Conservation (phyloP, 371 early-diverging fungal species). For the Rhizopus stolonifer region DNA sequence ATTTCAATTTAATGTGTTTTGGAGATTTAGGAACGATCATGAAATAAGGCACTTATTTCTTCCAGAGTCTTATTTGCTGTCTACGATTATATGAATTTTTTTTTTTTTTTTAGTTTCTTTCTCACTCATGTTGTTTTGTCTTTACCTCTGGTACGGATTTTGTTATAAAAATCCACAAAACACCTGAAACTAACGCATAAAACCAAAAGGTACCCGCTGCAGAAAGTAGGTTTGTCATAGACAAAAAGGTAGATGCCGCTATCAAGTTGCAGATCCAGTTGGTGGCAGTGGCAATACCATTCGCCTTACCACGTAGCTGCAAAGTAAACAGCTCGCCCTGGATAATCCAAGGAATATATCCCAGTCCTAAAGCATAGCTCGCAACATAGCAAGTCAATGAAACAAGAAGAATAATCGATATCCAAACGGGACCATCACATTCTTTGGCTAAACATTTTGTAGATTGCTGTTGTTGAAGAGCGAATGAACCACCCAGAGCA, state of each 20-base stretch:
- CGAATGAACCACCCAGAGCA: constrained; percentile 58
- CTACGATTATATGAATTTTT: too few species aligned
- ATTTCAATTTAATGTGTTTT: too few species aligned
- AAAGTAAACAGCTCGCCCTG: constrained; percentile 65
- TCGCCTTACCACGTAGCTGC: constrained; percentile 61
- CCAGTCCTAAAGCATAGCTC: constrained; percentile 64
- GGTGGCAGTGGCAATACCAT: constrained; percentile 63
- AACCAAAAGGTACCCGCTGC: constrained; percentile 65
- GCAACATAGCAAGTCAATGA: constrained; percentile 59
- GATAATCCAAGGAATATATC: constrained; percentile 65
- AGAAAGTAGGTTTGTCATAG: constrained; percentile 56
- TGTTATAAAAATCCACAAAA: too few species aligned
- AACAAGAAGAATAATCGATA: too few species aligned
- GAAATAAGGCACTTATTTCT: too few species aligned
- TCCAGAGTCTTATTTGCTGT: too few species aligned
- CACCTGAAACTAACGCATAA: too few species aligned
- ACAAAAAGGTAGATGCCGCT: constrained; percentile 56
- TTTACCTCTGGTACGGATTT: too few species aligned
- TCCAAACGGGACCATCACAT: too few species aligned
- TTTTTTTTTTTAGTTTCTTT: too few species aligned
- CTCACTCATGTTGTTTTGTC: too few species aligned
- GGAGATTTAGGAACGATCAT: too few species aligned
- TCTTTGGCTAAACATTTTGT: background rate
- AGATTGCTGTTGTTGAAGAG: constrained; percentile 35
- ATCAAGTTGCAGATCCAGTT: constrained; percentile 66